Conservation (phyloP, 805 yeast species). For the Zygosaccharomyces lentus region DNA sequence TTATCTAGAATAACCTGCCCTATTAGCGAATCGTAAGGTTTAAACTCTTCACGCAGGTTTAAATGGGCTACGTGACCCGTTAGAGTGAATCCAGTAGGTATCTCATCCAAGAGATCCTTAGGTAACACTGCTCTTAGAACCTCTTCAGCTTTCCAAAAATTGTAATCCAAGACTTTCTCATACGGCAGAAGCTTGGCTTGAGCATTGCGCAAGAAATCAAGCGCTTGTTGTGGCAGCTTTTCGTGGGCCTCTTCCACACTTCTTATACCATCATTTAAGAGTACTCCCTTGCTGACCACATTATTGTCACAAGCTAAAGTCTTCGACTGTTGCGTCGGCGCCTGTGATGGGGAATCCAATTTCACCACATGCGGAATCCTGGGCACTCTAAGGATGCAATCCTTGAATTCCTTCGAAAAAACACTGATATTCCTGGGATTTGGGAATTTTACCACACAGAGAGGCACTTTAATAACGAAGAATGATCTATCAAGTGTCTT, state of each 20-base stretch:
- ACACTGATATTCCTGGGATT: conserved; percentile 58
- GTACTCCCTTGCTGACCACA: conserved; percentile 40
- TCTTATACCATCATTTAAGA: conserved; percentile 52
- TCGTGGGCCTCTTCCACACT: conserved; percentile 37
- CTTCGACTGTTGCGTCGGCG: conserved; percentile 14
- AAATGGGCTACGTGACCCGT: conserved; percentile 97
- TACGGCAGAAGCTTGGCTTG: conserved; percentile 50
- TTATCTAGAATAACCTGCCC: conserved; percentile 91
- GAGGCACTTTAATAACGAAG: conserved; percentile 52
- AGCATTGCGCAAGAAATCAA: conserved; percentile 44
- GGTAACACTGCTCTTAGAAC: conserved; percentile 77
- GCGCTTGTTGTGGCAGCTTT: conserved; percentile 42
- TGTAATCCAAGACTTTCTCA: conserved; percentile 56
- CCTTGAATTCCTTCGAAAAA: conserved; percentile 54
- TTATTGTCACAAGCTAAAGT: conserved; percentile 29
- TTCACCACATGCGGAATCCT: conserved; percentile 66
- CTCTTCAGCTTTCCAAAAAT: conserved; percentile 88
- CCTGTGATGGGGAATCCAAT: conserved; percentile 20
- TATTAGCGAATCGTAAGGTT: conserved; percentile 73
- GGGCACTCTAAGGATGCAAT: conserved; percentile 66
- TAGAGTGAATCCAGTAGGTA: conserved; percentile 86
- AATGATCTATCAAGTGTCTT: conserved; percentile 58
- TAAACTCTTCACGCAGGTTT: conserved; percentile 76
- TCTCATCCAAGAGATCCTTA: conserved; percentile 54
- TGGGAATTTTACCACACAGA: conserved; percentile 66